A percentile compares a stretch with the other conserved stretches of the same genome.
Conservation (phyloP, 768 basidiomycete genomes). For the Rhizopogon rudus region DNA sequence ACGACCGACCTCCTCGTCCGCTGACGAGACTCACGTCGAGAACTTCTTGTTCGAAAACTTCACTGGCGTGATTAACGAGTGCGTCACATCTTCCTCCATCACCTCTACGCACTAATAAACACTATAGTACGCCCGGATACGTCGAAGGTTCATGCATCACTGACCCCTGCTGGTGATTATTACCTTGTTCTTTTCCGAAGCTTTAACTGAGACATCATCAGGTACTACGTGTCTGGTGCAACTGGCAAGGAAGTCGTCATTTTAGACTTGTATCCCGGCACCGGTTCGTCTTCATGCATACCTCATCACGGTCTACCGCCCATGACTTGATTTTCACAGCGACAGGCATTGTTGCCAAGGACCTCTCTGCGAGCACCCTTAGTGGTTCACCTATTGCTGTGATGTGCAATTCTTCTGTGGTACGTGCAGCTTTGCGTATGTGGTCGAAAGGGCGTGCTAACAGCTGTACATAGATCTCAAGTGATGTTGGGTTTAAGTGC, state of each 20-base stretch:
- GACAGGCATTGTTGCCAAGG: constrained; percentile 43
- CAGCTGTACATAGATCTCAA: constrained; percentile 29
- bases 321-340: constrained; percentile 25
- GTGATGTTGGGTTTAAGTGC: constrained; percentile 47
- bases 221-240: constrained; percentile 43
- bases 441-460: neutral
- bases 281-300: constrained; percentile 30
- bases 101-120: neutral
- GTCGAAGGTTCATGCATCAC: constrained; percentile 55
- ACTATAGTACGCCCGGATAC: constrained; percentile 31
- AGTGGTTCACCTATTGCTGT: constrained; percentile 39
- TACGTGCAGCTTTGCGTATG: constrained; percentile 13
- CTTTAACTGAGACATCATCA: neutral
- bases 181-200: constrained; percentile 4
- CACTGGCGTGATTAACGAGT: constrained; percentile 46
- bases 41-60: constrained; percentile 55
- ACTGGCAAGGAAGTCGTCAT: constrained; percentile 58
- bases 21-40: constrained; percentile 51
- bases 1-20: constrained; percentile 35
- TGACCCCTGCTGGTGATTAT: constrained; percentile 51
- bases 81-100: neutral
- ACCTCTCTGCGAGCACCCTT: constrained; percentile 42
- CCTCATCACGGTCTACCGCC: neutral
- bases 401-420: constrained; percentile 51
- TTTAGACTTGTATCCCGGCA: constrained; percentile 53